Evolutionary conservation across 306 rosid genomes (phyloP).

Genomic region (Macrotyloma uniflorum): DNA sequence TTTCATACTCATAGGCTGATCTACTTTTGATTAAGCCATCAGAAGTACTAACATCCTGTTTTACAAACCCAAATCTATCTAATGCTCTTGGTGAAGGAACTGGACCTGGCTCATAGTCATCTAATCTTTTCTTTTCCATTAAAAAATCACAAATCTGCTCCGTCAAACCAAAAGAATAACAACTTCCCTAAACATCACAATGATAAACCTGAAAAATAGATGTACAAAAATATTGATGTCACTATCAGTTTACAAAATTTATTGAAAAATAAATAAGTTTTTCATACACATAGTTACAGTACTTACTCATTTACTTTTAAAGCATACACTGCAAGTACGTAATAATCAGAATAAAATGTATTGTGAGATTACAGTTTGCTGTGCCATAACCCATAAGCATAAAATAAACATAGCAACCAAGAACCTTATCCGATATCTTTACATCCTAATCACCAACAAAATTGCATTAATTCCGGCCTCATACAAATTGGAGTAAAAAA

Average conservation of each 20-base stretch:
- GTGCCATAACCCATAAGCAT: conserved; percentile 7
- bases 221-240: background rate
- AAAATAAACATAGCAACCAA: conserved; percentile 13
- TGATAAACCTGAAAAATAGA: conserved; percentile 44
- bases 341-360: background rate
- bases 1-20: conserved; percentile 62
- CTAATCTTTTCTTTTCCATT: conserved; percentile 84
- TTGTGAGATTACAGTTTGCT: background rate
- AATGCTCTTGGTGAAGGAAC: conserved; percentile 68
- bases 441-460: background rate
- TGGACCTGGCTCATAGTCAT: conserved; percentile 71
- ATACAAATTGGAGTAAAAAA: background rate
- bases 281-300: background rate
- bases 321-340: background rate
- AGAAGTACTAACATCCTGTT: conserved; percentile 63
- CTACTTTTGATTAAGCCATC: conserved; percentile 59
- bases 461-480: background rate
- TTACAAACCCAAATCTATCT: conserved; percentile 93
- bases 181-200: conserved; percentile 35
- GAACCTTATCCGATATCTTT: background rate
- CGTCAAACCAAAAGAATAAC: conserved; percentile 36
- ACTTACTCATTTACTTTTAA: conserved; percentile 7
- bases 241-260: background rate
- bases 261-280: background rate
- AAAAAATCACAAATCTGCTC: conserved; percentile 35